Evolutionary conservation across 371 early-diverging fungal genomes (phyloP).

Genomic region (Apophysomyces variabilis): DNA sequence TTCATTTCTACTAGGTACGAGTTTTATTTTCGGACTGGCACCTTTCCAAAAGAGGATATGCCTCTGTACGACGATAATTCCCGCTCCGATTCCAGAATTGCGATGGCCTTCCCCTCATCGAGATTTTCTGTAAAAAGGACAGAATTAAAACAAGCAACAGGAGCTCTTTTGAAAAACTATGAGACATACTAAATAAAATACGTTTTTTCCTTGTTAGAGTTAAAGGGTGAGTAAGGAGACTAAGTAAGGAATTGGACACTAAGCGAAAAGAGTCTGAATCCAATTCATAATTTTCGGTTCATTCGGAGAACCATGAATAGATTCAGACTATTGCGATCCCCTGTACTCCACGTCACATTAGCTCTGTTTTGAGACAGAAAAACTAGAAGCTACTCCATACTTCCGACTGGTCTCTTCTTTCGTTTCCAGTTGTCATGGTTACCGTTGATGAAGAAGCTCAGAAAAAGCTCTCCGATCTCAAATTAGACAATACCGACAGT

Average conservation of each 20-base stretch:
- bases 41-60: too few relatives aligned
- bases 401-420: background rate
- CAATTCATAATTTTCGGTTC: background rate
- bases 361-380: background rate
- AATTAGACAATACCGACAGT: background rate
- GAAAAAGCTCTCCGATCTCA: background rate
- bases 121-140: too few relatives aligned
- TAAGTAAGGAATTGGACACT: background rate
- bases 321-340: background rate
- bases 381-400: background rate
- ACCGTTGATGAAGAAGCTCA: background rate
- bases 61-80: too few relatives aligned
- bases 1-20: too few relatives aligned
- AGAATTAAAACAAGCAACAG: too few relatives aligned
- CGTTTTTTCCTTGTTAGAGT: background rate
- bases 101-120: too few relatives aligned
- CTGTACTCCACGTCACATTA: background rate
- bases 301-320: background rate
- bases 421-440: background rate
- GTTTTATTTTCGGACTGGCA: too few relatives aligned
- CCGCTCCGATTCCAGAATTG: too few relatives aligned
- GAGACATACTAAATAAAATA: too few relatives aligned
- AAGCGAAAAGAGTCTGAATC: too few relatives aligned
- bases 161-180: too few relatives aligned
- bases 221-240: background rate